These are phyloP conservation scores for Aspergillus cejpii DNA, from an alignment of 2,329 filamentous ascomycete species.

Conservation along the genomic window DNA sequence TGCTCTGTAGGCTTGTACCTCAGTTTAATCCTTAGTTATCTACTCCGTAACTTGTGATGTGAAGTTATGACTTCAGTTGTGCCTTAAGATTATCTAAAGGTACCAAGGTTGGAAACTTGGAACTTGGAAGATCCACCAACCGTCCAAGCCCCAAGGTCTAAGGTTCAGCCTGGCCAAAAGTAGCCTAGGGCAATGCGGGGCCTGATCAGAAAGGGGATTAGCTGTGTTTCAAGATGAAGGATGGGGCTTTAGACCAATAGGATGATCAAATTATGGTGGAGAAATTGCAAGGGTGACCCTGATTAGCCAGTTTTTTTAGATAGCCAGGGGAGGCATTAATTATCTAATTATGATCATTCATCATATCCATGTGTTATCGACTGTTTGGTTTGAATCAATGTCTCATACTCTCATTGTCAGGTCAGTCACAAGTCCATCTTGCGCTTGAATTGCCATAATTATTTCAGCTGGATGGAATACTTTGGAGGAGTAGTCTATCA, in stretches of 20 bases:
- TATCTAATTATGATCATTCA: neutral
- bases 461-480: no score
- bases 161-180: slow-evolving; percentile 5
- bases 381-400: neutral
- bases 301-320: neutral
- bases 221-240: slow-evolving; percentile 18
- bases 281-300: neutral
- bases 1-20: no score
- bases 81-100: no score
- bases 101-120: no score
- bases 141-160: slow-evolving; percentile 11
- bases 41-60: no score
- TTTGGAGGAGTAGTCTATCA: no score
- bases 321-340: neutral
- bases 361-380: neutral
- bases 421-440: no score
- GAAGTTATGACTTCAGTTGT: no score
- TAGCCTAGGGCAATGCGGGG: slow-evolving; percentile 7
- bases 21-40: no score
- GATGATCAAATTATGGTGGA: neutral
- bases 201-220: slow-evolving; percentile 8
- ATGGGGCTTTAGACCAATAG: slow-evolving; percentile 2
- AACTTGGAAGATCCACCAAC: slow-evolving; percentile 11
- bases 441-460: no score
- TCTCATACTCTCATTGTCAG: no score